phyloP scores from a whole-genome alignment of 306 rosid genomes.

The Gleditsia sinensis region DNA sequence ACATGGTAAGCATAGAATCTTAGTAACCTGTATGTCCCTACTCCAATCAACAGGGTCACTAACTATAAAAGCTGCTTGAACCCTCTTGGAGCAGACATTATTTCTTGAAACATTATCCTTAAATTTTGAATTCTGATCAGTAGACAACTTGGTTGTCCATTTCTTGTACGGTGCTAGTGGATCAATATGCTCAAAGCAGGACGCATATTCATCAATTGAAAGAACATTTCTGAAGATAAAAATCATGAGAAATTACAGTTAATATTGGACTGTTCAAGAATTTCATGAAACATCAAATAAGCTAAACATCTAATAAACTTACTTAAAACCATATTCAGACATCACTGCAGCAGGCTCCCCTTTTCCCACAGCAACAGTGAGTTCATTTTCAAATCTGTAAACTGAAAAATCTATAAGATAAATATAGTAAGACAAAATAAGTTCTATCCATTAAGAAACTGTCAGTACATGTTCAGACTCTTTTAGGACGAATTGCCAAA shows the following conservation, averaged over 20 bases:
- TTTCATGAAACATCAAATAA: neutral
- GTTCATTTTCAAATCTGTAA: slow-evolving; percentile 73
- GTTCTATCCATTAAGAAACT: neutral
- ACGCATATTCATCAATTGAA: slow-evolving; percentile 80
- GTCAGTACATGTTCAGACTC: neutral
- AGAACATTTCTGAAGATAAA: slow-evolving; percentile 69
- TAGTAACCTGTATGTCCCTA: slow-evolving; percentile 83
- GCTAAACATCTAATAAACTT: slow-evolving; percentile 38
- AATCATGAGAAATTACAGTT: neutral
- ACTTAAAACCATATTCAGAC: slow-evolving; percentile 89
- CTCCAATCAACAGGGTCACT: slow-evolving; percentile 98
- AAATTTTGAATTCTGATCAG: slow-evolving; percentile 39
- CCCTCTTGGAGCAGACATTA: slow-evolving; percentile 64
- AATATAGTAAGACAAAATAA: neutral
- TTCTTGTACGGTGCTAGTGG: slow-evolving; percentile 83
- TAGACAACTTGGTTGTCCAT: slow-evolving; percentile 54
- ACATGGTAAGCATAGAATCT: slow-evolving; percentile 19
- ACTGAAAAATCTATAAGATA: slow-evolving; percentile 10
- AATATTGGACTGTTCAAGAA: slow-evolving; percentile 23
- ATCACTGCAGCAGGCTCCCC: slow-evolving; percentile 93
- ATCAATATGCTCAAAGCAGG: slow-evolving; percentile 80
- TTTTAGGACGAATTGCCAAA: neutral
- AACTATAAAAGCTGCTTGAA: slow-evolving; percentile 75
- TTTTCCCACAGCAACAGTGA: slow-evolving; percentile 86
- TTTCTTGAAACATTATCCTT: slow-evolving; percentile 35